phyloP scores from a whole-genome alignment of 2,329 filamentous ascomycete species.

The Daldinia eschscholtzii region DNA sequence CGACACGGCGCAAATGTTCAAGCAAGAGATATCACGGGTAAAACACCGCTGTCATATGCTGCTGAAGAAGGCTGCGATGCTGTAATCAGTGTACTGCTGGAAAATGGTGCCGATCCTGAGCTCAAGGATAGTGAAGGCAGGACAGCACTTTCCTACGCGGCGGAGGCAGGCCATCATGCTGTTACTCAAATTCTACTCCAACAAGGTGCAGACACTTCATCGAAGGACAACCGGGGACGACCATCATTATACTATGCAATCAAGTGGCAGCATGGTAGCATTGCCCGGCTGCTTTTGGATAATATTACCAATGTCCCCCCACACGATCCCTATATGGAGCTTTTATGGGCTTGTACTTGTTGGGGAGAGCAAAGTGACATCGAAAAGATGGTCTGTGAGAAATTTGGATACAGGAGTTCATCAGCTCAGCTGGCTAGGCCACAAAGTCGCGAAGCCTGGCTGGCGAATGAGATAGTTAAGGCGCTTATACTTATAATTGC shows the following conservation, averaged over 20 bases:
- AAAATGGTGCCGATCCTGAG: slow-evolving; percentile 15
- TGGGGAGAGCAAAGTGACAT: not conserved
- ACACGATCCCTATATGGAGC: too few relatives aligned
- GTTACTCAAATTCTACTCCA: slow-evolving; percentile 22
- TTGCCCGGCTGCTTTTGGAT: not conserved
- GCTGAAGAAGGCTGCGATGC: slow-evolving; percentile 10
- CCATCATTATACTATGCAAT: not conserved
- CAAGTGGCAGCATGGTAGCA: not conserved
- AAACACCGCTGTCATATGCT: slow-evolving; percentile 1
- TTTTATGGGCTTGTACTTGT: not conserved
- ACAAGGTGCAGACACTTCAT: slow-evolving; percentile 25
- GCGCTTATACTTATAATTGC: too few relatives aligned
- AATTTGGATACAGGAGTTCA: too few relatives aligned
- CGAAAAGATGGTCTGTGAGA: not conserved
- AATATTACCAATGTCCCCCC: not conserved
- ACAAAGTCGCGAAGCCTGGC: too few relatives aligned
- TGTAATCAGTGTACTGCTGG: slow-evolving; percentile 20
- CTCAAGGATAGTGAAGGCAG: not conserved
- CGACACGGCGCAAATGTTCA: not conserved
- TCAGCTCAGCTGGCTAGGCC: too few relatives aligned
- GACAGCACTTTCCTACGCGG: slow-evolving; percentile 17
- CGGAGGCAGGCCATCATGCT: slow-evolving; percentile 5
- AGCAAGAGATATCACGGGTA: not conserved
- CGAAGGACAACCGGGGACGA: not conserved
- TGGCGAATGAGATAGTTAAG: too few relatives aligned